Percentiles rank a stretch among this genome's conserved stretches.
Conservation (phyloP, 2,329 filamentous ascomycete genomes). For the Aspergillus terreus region DNA sequence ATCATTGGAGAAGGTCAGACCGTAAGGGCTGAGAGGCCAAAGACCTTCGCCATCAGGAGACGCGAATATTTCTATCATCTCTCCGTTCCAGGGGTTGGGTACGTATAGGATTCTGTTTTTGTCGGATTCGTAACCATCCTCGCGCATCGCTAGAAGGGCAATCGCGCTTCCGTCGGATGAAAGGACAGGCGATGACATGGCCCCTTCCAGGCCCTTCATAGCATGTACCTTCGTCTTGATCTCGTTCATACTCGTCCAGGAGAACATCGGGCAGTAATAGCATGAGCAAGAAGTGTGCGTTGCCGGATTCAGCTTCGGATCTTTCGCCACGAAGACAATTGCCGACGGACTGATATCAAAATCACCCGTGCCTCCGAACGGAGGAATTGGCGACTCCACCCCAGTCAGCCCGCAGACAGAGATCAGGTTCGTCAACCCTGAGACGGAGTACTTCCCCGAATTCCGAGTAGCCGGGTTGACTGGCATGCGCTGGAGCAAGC, state of each 20-base stretch:
- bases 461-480: constrained; percentile 34
- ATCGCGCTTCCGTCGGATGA: constrained; percentile 43
- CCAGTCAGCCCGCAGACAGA: constrained; percentile 35
- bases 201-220: constrained; percentile 36
- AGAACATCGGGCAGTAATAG: constrained; percentile 44
- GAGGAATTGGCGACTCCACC: constrained; percentile 47
- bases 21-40: constrained; percentile 43
- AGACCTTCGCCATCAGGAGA: constrained; percentile 33
- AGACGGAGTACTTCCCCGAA: constrained; percentile 37
- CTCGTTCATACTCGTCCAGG: constrained; percentile 35
- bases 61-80: constrained; percentile 37
- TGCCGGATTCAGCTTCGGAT: constrained; percentile 43
- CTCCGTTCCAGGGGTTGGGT: constrained; percentile 39
- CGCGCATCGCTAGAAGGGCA: constrained; percentile 41
- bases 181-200: constrained; percentile 44
- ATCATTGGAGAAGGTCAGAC: constrained; percentile 40
- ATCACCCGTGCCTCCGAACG: constrained; percentile 45
- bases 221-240: constrained; percentile 30
- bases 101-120: constrained; percentile 44
- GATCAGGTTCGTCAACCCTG: constrained; percentile 43
- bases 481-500: constrained; percentile 41
- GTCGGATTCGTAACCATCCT: constrained; percentile 47
- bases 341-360: constrained; percentile 46
- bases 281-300: constrained; percentile 45
- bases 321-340: constrained; percentile 46